A percentile compares a stretch with the other conserved stretches of the same genome.
phyloP scores from a whole-genome alignment of 1,284 basidiomycete genomes.

The Coniophora puteana region DNA sequence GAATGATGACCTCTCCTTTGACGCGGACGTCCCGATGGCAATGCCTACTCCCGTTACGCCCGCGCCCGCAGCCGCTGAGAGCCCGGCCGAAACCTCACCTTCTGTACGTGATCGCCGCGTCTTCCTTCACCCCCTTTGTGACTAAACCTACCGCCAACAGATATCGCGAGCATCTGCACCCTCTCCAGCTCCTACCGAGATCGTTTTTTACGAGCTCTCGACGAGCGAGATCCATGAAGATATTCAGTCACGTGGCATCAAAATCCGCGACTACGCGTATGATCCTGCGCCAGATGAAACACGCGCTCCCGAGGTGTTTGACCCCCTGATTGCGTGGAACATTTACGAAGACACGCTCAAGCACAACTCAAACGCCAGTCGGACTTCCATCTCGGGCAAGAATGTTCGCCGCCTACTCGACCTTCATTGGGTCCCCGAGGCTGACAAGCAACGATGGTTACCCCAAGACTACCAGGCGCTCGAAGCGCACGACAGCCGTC shows the following conservation, averaged over 20 bases:
- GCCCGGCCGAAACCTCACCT: too few species aligned
- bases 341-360: conserved; percentile 26
- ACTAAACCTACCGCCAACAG: too few species aligned
- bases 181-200: conserved; percentile 38
- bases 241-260: conserved; percentile 37
- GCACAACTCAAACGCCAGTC: conserved; percentile 25
- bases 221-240: conserved; percentile 29
- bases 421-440: conserved; percentile 42
- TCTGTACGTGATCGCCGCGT: too few species aligned
- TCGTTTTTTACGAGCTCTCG: conserved; percentile 31
- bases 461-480: conserved; percentile 40
- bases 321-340: conserved; percentile 32
- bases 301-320: conserved; percentile 35
- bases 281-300: conserved; percentile 11
- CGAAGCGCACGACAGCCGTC: conserved; percentile 30
- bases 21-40: too few species aligned
- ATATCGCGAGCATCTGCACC: conserved; percentile 18
- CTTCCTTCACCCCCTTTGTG: too few species aligned
- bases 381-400: conserved; percentile 37
- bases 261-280: conserved; percentile 49
- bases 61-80: too few species aligned
- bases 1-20: too few species aligned
- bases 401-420: conserved; percentile 43
- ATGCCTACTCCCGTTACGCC: too few species aligned
- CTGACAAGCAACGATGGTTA: conserved; percentile 34